Base-by-base conservation (phyloP, 352 stramenopile species). In the Globisporangium middletonii region DNA sequence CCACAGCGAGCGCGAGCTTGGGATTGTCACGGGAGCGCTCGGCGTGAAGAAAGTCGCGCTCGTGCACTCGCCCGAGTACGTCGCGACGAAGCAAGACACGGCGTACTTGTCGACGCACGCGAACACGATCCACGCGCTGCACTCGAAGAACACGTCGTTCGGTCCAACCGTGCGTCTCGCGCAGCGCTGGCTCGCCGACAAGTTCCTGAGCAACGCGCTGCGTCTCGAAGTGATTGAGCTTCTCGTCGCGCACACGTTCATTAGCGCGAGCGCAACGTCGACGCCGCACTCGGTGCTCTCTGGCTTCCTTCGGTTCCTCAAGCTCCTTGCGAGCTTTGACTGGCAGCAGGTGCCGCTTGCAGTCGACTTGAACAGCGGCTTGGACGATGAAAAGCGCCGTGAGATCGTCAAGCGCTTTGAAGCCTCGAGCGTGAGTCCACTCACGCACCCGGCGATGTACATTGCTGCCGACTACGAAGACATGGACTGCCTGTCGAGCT, bases 381-480 rank as follows among this genome's bases (percentile, higher is more conserved):
- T 89, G 23, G 68, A 82, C 48, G 81, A 94, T 33, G 65, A 83
- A 37, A 70, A 73, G 55, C 77, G 76, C 26, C 84, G 79, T 3
- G 82, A 92, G 61, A 76, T 91, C 26, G 59, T 75, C 33, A 90
- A 89, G 53, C 69, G 78, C 1, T 94, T 94, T 49, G 82, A 92
- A 35, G 82, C 84, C 5, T 94, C 82, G 1, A 79, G 53, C 18
- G 85, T 63, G 26, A 87, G 65, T 44, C 53, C 71, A 0, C 50
- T 61, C 19, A 87, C 71, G 0, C 84, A 92, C 57, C 77, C 82
- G 3, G 84, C 69, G 1, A 81, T 94, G 71, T 94, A 90, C 54
- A 77, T 94, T 55, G 82, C 77, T 18, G 71, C 75, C 0, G 80
- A 88, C 53, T 94, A 94, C 53, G 84, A 94, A 62, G 76, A 86